Evolutionary conservation across 169 alveolate species (phyloP).

Genomic region (Cryptosporidium ubiquitum): DNA sequence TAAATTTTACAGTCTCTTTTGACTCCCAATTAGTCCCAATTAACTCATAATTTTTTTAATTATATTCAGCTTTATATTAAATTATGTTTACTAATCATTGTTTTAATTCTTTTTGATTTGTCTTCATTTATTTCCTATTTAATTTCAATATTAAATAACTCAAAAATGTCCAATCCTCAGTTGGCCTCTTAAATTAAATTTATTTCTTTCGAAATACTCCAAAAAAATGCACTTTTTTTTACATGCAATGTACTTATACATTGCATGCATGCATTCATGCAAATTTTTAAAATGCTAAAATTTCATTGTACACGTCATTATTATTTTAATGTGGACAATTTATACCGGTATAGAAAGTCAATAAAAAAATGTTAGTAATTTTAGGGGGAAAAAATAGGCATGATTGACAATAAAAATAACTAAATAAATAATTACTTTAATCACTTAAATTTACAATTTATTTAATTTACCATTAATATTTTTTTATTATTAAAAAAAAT

Average conservation of each 20-base stretch:
- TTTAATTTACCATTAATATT: not conserved
- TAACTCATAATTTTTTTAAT: not conserved
- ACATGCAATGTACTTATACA: not conserved
- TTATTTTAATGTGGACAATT: not conserved
- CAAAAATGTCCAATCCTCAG: not conserved
- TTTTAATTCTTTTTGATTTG: too few relatives aligned
- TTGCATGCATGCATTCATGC: not conserved
- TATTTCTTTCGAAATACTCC: not conserved
- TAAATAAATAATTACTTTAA: too few relatives aligned
- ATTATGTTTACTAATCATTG: too few relatives aligned
- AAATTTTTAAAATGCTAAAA: not conserved
- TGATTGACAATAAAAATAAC: not conserved
- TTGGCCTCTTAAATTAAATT: not conserved
- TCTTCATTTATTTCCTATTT: not conserved
- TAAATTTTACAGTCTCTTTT: slow-evolving; percentile 6
- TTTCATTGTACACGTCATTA: not conserved
- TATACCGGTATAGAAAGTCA: slow-evolving; percentile 5
- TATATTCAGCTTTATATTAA: not conserved
- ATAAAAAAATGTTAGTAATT: not conserved
- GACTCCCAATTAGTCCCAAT: slow-evolving; percentile 45
- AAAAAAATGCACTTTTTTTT: not conserved
- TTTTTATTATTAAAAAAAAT: not conserved
- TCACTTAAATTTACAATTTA: not conserved
- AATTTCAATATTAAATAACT: not conserved
- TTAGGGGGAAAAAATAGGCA: not conserved